Conservation (phyloP, 2,329 filamentous ascomycete species). For the Ophiostoma angusticollis region DNA sequence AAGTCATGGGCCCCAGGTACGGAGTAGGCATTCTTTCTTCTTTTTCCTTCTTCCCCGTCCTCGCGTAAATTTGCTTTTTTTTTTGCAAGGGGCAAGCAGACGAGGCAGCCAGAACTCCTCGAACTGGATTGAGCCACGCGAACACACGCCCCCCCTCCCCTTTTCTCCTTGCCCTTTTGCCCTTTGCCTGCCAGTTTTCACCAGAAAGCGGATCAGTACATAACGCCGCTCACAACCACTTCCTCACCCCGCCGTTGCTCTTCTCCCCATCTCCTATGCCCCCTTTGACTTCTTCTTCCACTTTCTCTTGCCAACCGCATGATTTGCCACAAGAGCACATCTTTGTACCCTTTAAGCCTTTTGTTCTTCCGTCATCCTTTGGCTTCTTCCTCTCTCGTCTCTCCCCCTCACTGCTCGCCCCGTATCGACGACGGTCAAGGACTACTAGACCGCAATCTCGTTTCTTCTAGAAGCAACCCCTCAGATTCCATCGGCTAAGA, state of each 20-base stretch:
- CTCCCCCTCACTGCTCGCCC: neutral
- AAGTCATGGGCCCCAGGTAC: constrained; percentile 6
- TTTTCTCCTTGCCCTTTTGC: neutral
- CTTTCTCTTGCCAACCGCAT: neutral
- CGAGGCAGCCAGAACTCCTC: constrained; percentile 1
- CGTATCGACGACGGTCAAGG: neutral
- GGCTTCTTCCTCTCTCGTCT: neutral
- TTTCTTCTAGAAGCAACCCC: constrained; percentile 10
- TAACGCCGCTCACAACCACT: constrained; percentile 13
- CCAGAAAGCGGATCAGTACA: constrained; percentile 14
- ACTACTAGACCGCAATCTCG: neutral
- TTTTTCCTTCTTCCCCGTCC: constrained; percentile 1
- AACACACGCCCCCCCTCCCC: neutral
- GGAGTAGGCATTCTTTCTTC: neutral
- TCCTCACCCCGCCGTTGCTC: constrained; percentile 8
- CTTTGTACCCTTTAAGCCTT: neutral
- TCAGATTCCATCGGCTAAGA: constrained; percentile 15
- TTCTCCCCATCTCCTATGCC: neutral
- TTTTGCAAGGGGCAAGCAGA: constrained; percentile 2
- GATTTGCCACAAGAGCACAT: neutral
- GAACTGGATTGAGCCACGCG: neutral
- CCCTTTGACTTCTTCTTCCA: neutral
- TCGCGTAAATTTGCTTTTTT: constrained; percentile 2
- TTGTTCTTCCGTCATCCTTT: neutral
- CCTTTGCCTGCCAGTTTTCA: neutral